phyloP scores from a whole-genome alignment of 1,139 yeast species.

The Saccharomyces hybrid region DNA sequence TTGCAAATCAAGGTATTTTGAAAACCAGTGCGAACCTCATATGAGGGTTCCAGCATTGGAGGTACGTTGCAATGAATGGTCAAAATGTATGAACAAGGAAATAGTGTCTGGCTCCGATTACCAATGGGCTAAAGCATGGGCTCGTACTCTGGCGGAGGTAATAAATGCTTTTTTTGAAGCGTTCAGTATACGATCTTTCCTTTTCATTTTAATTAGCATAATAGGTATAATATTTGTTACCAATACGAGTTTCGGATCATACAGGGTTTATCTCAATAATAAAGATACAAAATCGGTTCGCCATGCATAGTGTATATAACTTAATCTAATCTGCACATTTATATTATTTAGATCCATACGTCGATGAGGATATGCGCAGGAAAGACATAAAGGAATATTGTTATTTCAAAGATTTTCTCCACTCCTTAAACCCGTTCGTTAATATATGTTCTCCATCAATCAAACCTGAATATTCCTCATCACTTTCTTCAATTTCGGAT shows the following conservation, averaged over 20 bases:
- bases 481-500: constrained; percentile 32
- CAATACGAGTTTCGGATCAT: constrained; percentile 22
- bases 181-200: constrained; percentile 48
- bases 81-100: constrained; percentile 52
- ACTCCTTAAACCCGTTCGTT: constrained; percentile 47
- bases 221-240: constrained; percentile 29
- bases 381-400: neutral
- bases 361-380: neutral
- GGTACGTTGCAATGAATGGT: constrained; percentile 51
- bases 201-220: constrained; percentile 34
- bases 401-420: constrained; percentile 40
- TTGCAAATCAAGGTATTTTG: constrained; percentile 45
- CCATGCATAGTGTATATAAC: neutral
- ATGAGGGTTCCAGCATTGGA: constrained; percentile 54
- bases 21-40: constrained; percentile 51
- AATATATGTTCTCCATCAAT: constrained; percentile 37
- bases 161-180: constrained; percentile 61
- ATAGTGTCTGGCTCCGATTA: constrained; percentile 32
- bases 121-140: constrained; percentile 45
- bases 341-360: neutral
- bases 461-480: constrained; percentile 27
- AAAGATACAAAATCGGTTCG: neutral
- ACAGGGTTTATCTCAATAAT: constrained; percentile 10
- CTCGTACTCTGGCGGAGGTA: constrained; percentile 54
- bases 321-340: neutral